phyloP scores from a whole-genome alignment of 805 yeast genomes.

The Ogataea ramenticola region DNA sequence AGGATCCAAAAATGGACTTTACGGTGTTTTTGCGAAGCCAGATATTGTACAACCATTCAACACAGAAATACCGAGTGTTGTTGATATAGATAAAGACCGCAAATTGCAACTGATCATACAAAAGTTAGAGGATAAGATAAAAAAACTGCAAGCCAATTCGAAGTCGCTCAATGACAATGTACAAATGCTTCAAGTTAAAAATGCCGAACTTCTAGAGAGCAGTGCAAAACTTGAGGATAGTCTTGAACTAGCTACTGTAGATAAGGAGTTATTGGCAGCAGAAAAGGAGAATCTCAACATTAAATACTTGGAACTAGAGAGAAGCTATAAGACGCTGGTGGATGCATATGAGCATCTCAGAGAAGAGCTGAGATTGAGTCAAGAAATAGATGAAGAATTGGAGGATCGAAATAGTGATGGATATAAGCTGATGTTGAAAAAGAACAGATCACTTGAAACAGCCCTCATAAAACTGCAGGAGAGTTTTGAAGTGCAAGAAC shows the following conservation, averaged over 20 bases:
- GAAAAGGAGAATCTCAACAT: conserved; percentile 16
- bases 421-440: conserved; percentile 11
- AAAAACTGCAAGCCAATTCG: conserved; percentile 23
- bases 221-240: conserved; percentile 18
- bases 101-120: conserved; percentile 28
- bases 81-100: neutral
- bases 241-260: conserved; percentile 31
- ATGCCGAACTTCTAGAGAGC: conserved; percentile 18
- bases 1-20: conserved; percentile 15
- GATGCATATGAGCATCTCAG: conserved; percentile 2
- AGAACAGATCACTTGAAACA: conserved; percentile 33
- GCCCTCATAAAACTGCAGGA: conserved; percentile 30
- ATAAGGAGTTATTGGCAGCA: conserved; percentile 34
- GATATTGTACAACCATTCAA: conserved; percentile 15
- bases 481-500: conserved; percentile 21
- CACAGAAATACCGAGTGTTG: neutral
- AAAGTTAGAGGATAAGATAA: conserved; percentile 40
- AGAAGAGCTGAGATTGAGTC: conserved; percentile 12
- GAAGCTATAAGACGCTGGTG: neutral
- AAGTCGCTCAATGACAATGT: conserved; percentile 19
- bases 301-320: conserved; percentile 2
- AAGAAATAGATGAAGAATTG: conserved; percentile 8
- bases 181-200: conserved; percentile 20
- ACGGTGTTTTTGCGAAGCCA: conserved; percentile 47
- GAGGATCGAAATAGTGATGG: neutral